Evolutionary conservation across 1,284 basidiomycete species (phyloP).

Genomic region (Butyriboletus appendiculatus): DNA sequence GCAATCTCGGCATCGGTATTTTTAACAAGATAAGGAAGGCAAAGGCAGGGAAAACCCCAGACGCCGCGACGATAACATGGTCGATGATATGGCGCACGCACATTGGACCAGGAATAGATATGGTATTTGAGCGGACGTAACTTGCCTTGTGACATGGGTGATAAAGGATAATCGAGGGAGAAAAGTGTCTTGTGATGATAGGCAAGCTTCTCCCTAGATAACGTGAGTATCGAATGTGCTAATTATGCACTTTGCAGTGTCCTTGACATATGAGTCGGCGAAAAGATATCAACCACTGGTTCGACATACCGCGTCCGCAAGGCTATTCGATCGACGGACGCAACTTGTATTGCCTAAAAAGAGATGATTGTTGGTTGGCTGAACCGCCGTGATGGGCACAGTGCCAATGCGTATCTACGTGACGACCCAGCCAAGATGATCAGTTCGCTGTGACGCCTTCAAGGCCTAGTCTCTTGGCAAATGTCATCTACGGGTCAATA

Average conservation of each 20-base stretch:
- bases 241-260: too few relatives aligned
- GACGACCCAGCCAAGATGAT: neutral
- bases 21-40: conserved; percentile 10
- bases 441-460: neutral
- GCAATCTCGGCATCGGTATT: conserved; percentile 4
- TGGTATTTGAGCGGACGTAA: neutral
- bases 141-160: neutral
- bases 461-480: neutral
- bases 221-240: too few relatives aligned
- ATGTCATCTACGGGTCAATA: neutral
- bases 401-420: neutral
- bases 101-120: neutral
- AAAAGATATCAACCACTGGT: neutral
- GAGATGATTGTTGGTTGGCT: neutral
- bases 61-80: neutral
- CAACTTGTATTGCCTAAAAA: too few relatives aligned
- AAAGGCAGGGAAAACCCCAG: neutral
- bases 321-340: neutral
- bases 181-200: too few relatives aligned
- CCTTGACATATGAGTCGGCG: too few relatives aligned
- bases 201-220: too few relatives aligned
- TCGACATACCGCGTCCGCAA: neutral
- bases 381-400: neutral
- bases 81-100: neutral
- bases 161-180: neutral